These are phyloP conservation scores for Podospora pseudopauciseta DNA, from an alignment of 495 filamentous ascomycete species.

Conservation along the genomic window DNA sequence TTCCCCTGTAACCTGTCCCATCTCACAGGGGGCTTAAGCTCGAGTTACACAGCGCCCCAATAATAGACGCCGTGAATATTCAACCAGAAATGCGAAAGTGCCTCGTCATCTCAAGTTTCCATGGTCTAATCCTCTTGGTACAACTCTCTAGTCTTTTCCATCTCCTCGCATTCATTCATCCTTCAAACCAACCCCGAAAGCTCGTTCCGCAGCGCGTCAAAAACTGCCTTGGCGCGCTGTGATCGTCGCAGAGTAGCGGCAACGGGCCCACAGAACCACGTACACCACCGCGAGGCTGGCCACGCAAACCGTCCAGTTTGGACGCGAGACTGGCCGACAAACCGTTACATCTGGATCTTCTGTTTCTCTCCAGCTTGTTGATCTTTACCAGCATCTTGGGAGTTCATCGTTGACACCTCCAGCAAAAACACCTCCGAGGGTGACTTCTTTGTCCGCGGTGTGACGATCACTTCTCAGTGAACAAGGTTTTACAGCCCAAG, in stretches of 20 bases:
- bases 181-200: not conserved
- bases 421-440: not conserved
- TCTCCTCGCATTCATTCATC: not conserved
- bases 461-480: not conserved
- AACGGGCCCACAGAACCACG: constrained; percentile 18
- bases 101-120: not conserved
- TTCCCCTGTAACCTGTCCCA: no score
- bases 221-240: not conserved
- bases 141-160: not conserved
- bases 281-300: constrained; percentile 9
- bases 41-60: not conserved
- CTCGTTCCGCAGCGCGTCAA: not conserved
- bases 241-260: not conserved
- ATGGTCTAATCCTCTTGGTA: not conserved
- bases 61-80: not conserved
- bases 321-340: not conserved
- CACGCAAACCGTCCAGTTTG: constrained; percentile 6
- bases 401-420: not conserved
- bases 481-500: not conserved
- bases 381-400: not conserved
- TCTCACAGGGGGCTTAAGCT: not conserved
- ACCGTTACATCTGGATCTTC: not conserved
- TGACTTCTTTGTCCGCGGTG: not conserved
- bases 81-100: not conserved
- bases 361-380: not conserved